Percentiles rank a stretch among this genome's conserved stretches.
Evolutionary conservation across 2,329 filamentous ascomycete species (phyloP).

Genomic region (Chalaropsis ovoidea): DNA sequence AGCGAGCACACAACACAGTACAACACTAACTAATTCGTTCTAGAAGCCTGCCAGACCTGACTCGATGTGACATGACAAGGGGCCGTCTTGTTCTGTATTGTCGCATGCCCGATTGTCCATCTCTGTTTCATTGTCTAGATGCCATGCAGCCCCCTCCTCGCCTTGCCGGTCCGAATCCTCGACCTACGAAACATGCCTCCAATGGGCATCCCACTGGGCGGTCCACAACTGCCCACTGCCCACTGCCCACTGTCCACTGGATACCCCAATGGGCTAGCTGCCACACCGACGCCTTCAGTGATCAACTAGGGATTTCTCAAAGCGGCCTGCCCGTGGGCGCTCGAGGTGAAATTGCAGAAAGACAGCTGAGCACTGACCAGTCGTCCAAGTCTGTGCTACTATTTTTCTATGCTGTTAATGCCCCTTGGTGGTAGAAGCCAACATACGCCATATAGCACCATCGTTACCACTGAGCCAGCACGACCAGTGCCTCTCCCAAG

Average conservation of each 20-base stretch:
- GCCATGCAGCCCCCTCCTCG: too few relatives aligned
- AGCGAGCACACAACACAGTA: not conserved
- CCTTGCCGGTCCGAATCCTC: too few relatives aligned
- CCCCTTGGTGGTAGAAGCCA: slow-evolving; percentile 1
- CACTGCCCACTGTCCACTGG: too few relatives aligned
- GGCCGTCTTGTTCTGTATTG: not conserved
- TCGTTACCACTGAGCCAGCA: not conserved
- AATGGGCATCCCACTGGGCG: too few relatives aligned
- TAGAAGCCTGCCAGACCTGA: not conserved
- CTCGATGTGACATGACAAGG: too few relatives aligned
- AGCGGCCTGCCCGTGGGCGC: not conserved
- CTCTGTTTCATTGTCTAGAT: not conserved
- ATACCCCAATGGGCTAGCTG: too few relatives aligned
- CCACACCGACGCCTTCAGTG: too few relatives aligned
- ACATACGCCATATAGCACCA: slow-evolving; percentile 11
- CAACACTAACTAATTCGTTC: not conserved
- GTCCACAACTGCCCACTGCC: too few relatives aligned
- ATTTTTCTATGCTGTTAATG: slow-evolving; percentile 5
- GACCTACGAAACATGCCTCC: too few relatives aligned
- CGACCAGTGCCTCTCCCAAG: not conserved
- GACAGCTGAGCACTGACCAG: not conserved
- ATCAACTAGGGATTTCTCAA: not conserved
- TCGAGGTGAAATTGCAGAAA: not conserved
- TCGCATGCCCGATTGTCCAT: not conserved
- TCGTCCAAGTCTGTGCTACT: slow-evolving; percentile 7